A percentile compares a stretch with the other conserved stretches of the same genome.
phyloP scores from a whole-genome alignment of 2,329 filamentous ascomycete species.

The Fusarium bactridioides region DNA sequence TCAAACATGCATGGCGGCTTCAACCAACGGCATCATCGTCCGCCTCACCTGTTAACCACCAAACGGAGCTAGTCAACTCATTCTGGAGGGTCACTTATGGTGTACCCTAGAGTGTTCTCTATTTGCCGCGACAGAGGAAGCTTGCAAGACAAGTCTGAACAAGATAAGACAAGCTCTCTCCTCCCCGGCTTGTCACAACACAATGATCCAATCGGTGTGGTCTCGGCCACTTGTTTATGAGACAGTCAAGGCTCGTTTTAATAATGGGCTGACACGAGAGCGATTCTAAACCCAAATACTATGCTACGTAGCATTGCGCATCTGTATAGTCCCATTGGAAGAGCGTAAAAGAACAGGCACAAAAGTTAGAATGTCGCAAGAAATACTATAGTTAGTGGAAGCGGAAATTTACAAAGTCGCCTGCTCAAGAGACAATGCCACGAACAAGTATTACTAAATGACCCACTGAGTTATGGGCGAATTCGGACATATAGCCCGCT shows the following conservation, averaged over 20 bases:
- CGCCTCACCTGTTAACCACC: neutral
- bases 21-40: neutral
- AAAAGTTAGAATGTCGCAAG: neutral
- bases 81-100: neutral
- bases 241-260: neutral
- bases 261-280: constrained; percentile 10
- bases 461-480: neutral
- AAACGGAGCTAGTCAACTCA: neutral
- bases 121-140: neutral
- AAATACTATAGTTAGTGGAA: neutral
- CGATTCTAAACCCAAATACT: neutral
- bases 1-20: neutral
- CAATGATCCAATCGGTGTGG: constrained; percentile 2
- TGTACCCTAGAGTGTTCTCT: constrained; percentile 5
- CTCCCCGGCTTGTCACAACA: neutral
- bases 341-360: neutral
- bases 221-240: neutral
- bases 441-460: neutral
- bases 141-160: neutral
- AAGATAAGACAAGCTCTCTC: neutral
- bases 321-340: neutral
- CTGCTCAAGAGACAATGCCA: neutral
- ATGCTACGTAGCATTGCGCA: constrained; percentile 17
- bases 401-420: neutral
- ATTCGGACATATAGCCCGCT: neutral